Conservation (phyloP, 345 rosid species). For the Hibiscus mutabilis region DNA sequence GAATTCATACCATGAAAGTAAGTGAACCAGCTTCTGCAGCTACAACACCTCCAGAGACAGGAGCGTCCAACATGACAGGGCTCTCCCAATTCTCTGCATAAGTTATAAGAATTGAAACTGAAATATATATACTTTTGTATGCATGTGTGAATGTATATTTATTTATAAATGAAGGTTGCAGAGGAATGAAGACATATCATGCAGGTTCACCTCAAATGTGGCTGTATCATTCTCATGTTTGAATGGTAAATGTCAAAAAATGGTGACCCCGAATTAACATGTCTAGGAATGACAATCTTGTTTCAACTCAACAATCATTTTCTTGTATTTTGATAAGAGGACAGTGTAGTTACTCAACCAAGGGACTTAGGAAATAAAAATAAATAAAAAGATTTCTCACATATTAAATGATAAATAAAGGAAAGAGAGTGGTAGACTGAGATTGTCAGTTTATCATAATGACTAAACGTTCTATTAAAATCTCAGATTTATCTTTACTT, state of each 20-base stretch:
- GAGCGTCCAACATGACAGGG: constrained; percentile 94
- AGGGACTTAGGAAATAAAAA: not conserved
- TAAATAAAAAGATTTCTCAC: not conserved
- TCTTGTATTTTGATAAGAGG: no score
- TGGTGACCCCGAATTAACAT: not conserved
- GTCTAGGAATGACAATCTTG: not conserved
- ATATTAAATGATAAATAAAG: not conserved
- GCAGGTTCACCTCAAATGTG: constrained; percentile 3
- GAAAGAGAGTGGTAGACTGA: not conserved
- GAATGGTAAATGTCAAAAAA: not conserved
- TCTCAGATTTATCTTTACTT: not conserved
- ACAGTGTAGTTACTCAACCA: no score
- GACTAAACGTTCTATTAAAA: not conserved
- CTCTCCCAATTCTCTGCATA: constrained; percentile 47
- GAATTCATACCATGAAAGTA: constrained; percentile 69
- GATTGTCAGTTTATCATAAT: not conserved
- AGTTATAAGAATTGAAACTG: constrained; percentile 2
- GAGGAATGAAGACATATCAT: not conserved
- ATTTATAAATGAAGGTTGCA: not conserved
- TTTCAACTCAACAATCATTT: no score
- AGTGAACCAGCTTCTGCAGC: constrained; percentile 87
- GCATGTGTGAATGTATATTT: not conserved
- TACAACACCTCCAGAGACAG: constrained; percentile 94
- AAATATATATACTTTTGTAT: not conserved
- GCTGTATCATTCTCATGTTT: not conserved